Conservation (phyloP, 139 green algal species). For the Tetraselmis chui region DNA sequence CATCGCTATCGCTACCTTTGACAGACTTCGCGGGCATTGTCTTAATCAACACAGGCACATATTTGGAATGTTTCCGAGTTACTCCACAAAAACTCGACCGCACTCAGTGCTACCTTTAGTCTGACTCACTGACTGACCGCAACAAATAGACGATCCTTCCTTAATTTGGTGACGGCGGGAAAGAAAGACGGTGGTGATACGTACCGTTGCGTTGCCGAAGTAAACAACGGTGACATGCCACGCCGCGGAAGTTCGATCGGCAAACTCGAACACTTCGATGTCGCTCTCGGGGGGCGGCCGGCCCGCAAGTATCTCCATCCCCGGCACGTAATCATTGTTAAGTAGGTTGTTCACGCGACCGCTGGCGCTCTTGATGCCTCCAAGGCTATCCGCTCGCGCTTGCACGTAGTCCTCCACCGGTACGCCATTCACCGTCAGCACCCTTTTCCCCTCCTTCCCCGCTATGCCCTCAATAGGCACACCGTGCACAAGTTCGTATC, state of each 20-base stretch:
- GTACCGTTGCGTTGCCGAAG: too few relatives aligned
- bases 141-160: too few relatives aligned
- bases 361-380: background rate
- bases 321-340: background rate
- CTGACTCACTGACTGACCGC: too few relatives aligned
- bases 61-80: too few relatives aligned
- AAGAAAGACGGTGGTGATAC: too few relatives aligned
- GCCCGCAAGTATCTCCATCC: background rate
- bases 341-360: background rate
- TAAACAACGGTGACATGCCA: background rate
- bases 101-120: too few relatives aligned
- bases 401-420: background rate
- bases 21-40: too few relatives aligned
- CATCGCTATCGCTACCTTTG: too few relatives aligned
- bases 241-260: background rate
- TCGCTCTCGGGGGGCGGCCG: background rate
- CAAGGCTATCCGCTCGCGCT: background rate
- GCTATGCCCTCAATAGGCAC: background rate
- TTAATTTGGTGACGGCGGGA: too few relatives aligned
- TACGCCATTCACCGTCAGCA: background rate
- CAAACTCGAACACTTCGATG: background rate
- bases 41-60: too few relatives aligned
- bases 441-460: background rate
- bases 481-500: background rate
- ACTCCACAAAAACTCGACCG: too few relatives aligned